phyloP scores from a whole-genome alignment of 2,329 filamentous ascomycete genomes.

The Paracoccidioides brasiliensis region DNA sequence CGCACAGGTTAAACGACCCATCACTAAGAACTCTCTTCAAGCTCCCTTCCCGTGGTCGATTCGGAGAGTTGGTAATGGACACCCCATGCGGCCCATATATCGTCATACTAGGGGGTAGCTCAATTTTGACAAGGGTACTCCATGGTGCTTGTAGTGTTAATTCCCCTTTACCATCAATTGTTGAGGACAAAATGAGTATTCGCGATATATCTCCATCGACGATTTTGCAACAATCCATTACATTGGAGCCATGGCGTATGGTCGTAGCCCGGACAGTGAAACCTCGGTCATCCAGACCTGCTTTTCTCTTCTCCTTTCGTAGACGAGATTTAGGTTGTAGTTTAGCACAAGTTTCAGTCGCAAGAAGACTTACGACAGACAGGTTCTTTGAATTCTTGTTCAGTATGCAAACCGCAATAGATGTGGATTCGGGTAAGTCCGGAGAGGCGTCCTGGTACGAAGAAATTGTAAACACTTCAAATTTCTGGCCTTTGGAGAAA shows the following conservation, averaged over 20 bases:
- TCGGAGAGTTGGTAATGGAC: constrained; percentile 40
- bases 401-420: constrained; percentile 49
- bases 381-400: constrained; percentile 55
- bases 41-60: constrained; percentile 41
- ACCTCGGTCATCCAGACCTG: background rate
- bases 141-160: constrained; percentile 64
- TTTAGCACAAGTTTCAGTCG: constrained; percentile 15
- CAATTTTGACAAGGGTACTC: constrained; percentile 56
- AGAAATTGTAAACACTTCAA: constrained; percentile 51
- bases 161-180: constrained; percentile 49
- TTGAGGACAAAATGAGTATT: constrained; percentile 57
- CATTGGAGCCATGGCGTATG: constrained; percentile 49
- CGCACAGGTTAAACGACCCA: constrained; percentile 32
- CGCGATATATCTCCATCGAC: constrained; percentile 53
- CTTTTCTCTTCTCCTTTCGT: constrained; percentile 17
- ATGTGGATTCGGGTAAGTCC: constrained; percentile 20
- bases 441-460: constrained; percentile 26
- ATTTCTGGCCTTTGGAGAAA: constrained; percentile 16
- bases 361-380: constrained; percentile 51
- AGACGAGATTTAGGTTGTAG: constrained; percentile 11
- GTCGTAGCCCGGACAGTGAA: constrained; percentile 18
- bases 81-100: constrained; percentile 48
- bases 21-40: constrained; percentile 34
- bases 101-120: constrained; percentile 45
- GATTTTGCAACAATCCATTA: constrained; percentile 61